Percentiles rank a stretch among this genome's conserved stretches.
Evolutionary conservation across 352 stramenopile genomes (phyloP).

Genomic region (Peronospora belbahrii): DNA sequence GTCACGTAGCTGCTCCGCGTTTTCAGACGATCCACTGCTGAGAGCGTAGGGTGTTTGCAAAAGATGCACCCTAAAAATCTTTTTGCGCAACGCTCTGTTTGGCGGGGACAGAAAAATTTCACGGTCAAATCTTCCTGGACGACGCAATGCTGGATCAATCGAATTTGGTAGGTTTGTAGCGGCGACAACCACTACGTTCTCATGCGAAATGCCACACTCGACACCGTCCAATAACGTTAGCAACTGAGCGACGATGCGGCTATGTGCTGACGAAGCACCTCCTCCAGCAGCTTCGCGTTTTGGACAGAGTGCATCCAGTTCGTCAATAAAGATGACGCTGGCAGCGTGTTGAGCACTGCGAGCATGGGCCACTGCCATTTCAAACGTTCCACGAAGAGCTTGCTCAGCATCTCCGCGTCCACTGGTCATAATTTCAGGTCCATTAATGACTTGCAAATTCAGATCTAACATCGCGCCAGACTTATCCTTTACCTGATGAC

Average conservation of each 20-base stretch:
- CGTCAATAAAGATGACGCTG: conserved; percentile 92
- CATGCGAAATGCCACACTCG: conserved; percentile 36
- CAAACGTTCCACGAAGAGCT: conserved; percentile 54
- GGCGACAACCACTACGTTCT: conserved; percentile 91
- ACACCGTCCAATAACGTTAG: conserved; percentile 93
- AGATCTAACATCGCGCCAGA: conserved; percentile 23
- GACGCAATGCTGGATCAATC: conserved; percentile 77
- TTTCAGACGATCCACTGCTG: conserved; percentile 1
- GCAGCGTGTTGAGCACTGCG: conserved; percentile 26
- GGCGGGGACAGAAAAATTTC: conserved; percentile 65
- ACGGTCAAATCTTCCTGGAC: conserved; percentile 73
- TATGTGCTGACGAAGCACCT: conserved; percentile 34
- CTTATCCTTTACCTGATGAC: conserved; percentile 28
- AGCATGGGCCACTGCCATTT: conserved; percentile 26
- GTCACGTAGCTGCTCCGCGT: conserved; percentile 12
- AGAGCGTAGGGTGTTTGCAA: conserved; percentile 34
- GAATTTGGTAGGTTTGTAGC: conserved; percentile 92
- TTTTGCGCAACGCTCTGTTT: conserved; percentile 25
- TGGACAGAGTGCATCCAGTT: conserved; percentile 92
- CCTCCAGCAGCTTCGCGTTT: conserved; percentile 68
- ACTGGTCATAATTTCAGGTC: conserved; percentile 71
- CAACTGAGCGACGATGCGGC: conserved; percentile 89
- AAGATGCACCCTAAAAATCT: conserved; percentile 66
- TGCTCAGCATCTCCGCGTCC: conserved; percentile 63
- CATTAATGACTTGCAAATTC: conserved; percentile 67